Evolutionary conservation across 371 early-diverging fungal genomes (phyloP).

Genomic region (Mucor saturninus): DNA sequence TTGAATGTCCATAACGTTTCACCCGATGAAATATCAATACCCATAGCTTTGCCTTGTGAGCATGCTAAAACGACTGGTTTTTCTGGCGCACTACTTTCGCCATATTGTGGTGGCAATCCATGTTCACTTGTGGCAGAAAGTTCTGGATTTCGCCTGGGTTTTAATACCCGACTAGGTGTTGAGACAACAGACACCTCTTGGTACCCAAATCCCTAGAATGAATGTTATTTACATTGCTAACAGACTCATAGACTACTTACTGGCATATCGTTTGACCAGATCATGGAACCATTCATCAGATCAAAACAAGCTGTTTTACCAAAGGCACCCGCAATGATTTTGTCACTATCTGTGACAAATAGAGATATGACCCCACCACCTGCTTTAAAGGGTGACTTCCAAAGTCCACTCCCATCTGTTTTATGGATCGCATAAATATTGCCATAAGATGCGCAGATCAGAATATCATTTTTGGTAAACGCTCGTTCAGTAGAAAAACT

Average conservation of each 20-base stretch:
- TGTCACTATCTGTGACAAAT: slow-evolving; percentile 35
- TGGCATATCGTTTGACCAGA: slow-evolving; percentile 44
- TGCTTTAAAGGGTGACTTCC: slow-evolving; percentile 19
- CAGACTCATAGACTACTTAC: slow-evolving; percentile 20
- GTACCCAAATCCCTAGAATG: slow-evolving; percentile 26
- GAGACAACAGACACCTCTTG: slow-evolving; percentile 25
- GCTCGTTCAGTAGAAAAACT: not conserved
- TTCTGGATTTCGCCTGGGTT: slow-evolving; percentile 12
- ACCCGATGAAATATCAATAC: slow-evolving; percentile 26
- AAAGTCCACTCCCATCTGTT: slow-evolving; percentile 7
- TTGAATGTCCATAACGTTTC: slow-evolving; percentile 32
- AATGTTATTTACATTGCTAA: not conserved
- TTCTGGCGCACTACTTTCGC: slow-evolving; percentile 1
- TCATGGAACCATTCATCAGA: slow-evolving; percentile 26
- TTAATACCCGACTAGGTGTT: slow-evolving; percentile 23
- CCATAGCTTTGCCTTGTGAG: slow-evolving; percentile 31
- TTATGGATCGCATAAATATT: slow-evolving; percentile 21
- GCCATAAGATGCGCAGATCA: slow-evolving; percentile 21
- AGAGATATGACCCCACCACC: slow-evolving; percentile 32
- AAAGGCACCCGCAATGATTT: slow-evolving; percentile 23
- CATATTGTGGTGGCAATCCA: slow-evolving; percentile 11
- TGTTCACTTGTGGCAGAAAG: not conserved
- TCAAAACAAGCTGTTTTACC: slow-evolving; percentile 31
- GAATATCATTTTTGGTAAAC: slow-evolving; percentile 10
- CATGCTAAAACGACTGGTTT: slow-evolving; percentile 20